These are phyloP conservation scores for Scheffersomyces quercinus DNA, from an alignment of 1,139 yeast species.

Conservation along the genomic window DNA sequence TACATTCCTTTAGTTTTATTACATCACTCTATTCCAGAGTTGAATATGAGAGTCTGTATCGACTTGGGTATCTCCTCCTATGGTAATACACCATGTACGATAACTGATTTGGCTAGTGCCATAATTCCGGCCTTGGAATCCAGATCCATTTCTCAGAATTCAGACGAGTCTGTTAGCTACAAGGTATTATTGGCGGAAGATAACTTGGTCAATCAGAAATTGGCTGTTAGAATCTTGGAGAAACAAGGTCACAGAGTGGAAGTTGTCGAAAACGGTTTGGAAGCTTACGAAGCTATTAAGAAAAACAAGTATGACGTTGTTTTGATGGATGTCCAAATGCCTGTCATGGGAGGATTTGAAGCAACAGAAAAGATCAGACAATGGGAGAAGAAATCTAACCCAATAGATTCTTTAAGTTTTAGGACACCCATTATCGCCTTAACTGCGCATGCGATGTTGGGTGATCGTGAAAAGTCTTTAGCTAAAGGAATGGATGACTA, in stretches of 20 bases:
- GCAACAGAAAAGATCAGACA: slow-evolving; percentile 84
- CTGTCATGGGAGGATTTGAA: slow-evolving; percentile 92
- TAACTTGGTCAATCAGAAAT: slow-evolving; percentile 81
- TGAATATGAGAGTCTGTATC: slow-evolving; percentile 77
- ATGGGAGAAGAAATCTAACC: slow-evolving; percentile 81
- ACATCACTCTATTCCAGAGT: slow-evolving; percentile 75
- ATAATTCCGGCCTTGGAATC: slow-evolving; percentile 83
- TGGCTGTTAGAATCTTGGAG: slow-evolving; percentile 79
- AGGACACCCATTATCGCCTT: slow-evolving; percentile 86
- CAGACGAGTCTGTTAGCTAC: slow-evolving; percentile 76
- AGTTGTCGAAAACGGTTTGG: slow-evolving; percentile 83
- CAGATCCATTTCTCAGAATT: slow-evolving; percentile 75
- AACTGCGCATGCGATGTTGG: slow-evolving; percentile 91
- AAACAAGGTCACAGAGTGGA: slow-evolving; percentile 81
- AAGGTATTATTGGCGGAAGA: slow-evolving; percentile 82
- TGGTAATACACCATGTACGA: slow-evolving; percentile 85
- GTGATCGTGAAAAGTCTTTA: slow-evolving; percentile 81
- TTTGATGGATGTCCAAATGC: slow-evolving; percentile 94
- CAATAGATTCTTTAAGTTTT: slow-evolving; percentile 62
- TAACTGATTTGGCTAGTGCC: slow-evolving; percentile 78
- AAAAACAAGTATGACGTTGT: slow-evolving; percentile 72
- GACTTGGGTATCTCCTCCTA: slow-evolving; percentile 86
- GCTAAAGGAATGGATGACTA: slow-evolving; percentile 93
- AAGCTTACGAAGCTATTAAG: slow-evolving; percentile 77
- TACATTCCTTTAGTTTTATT: slow-evolving; percentile 78